Conservation (phyloP, 2,329 filamentous ascomycete genomes). For the Phymatotrichopsis omnivora region DNA sequence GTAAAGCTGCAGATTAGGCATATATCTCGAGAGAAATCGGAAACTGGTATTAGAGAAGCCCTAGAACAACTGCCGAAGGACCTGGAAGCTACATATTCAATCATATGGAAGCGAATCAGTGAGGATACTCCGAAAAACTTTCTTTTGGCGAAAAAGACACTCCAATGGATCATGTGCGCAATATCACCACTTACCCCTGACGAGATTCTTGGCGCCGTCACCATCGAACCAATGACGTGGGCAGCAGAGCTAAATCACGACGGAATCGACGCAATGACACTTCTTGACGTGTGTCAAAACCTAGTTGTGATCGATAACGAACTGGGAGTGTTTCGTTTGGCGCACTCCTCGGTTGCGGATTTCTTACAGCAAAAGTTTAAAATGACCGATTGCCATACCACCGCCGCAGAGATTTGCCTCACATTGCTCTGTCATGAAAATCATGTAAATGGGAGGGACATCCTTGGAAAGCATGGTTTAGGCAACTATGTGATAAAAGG, state of each 20-base stretch:
- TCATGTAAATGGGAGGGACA: no score
- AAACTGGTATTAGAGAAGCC: background rate
- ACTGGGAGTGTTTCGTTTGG: constrained; percentile 11
- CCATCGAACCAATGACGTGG: background rate
- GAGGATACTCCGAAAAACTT: background rate
- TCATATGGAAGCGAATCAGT: constrained; percentile 1
- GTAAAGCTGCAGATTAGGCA: constrained; percentile 4
- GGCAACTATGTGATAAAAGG: constrained; percentile 1
- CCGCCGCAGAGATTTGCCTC: background rate
- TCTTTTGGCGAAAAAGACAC: background rate
- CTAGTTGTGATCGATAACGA: constrained; percentile 13
- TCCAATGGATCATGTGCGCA: constrained; percentile 6
- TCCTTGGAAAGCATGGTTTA: no score
- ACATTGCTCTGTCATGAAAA: constrained; percentile 4
- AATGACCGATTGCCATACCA: background rate
- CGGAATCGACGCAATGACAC: no score
- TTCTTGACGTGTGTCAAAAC: constrained; percentile 17
- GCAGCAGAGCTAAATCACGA: no score
- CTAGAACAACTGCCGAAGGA: background rate
- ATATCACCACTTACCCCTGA: background rate
- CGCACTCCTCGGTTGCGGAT: constrained; percentile 16
- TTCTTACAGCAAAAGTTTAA: background rate
- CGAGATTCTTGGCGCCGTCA: constrained; percentile 2
- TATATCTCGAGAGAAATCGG: background rate
- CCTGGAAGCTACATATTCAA: background rate